Evolutionary conservation across 306 rosid genomes (phyloP).

Genomic region (Acacia confusa): DNA sequence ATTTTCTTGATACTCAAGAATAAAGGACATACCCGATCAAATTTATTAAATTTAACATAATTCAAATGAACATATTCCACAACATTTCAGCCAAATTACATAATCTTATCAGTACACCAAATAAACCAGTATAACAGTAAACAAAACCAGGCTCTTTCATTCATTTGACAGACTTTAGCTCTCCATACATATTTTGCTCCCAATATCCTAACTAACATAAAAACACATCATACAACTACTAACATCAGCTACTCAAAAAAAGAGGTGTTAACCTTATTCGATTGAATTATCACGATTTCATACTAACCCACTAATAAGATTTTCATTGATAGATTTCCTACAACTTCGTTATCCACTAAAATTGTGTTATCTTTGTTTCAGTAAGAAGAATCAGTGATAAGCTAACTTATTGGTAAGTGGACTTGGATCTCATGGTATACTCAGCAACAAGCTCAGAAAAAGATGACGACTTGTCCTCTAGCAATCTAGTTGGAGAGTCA

Average conservation of each 20-base stretch:
- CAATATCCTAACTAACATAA: not conserved
- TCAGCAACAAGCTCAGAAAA: constrained; percentile 71
- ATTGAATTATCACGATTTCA: not conserved
- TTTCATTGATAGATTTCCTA: not conserved
- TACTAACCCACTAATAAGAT: not conserved
- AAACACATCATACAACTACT: not conserved
- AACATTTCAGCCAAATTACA: not conserved
- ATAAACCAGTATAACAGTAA: not conserved
- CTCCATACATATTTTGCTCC: not conserved
- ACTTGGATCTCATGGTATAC: constrained; percentile 54
- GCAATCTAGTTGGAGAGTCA: constrained; percentile 60
- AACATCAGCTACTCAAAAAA: not conserved
- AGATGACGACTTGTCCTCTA: constrained; percentile 60
- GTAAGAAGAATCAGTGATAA: constrained; percentile 1
- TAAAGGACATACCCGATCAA: too few relatives aligned
- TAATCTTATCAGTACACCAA: not conserved
- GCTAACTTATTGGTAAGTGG: constrained; percentile 30
- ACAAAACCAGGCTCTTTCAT: not conserved
- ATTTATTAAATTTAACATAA: too few relatives aligned
- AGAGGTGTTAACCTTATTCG: not conserved
- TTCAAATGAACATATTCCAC: not conserved
- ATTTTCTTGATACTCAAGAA: too few relatives aligned
- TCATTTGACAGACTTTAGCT: not conserved
- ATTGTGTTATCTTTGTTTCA: not conserved
- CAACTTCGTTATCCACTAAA: not conserved